Base-by-base conservation (phyloP, 257 asterid genomes). In the Mitragyna speciosa region DNA sequence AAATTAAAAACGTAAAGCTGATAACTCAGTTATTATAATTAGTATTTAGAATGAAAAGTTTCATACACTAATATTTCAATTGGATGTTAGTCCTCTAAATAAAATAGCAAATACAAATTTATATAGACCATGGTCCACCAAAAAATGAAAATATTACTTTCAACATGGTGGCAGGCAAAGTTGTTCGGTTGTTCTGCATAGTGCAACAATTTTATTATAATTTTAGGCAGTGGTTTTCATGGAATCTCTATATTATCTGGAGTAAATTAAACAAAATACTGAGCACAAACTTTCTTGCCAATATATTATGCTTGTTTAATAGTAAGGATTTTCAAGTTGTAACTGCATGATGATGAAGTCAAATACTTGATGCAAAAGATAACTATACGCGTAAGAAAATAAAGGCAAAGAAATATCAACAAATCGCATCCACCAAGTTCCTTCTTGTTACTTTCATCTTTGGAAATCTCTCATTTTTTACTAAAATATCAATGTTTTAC, bases 101-200 rank as follows among this genome's bases (percentile, higher is more conserved):
- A n/a, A 24, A 59, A 59, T 24, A 59, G 58, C 77, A 41, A 72
- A 7, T 72, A 48, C 45, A 17, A n/a, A 28, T 9, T 30, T 72
- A n/a, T 0, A 51, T 7, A 12, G 1, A 26, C 52, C 14, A 7
- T 73, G 17, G 77, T 51, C 77, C 65, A 45, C 77, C 51, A 49
- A 51, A 28, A 11, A 51, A 16, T 30, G 2, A 2, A 15, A 47
- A 47, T 7, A 22, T 39, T 24, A 66, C 39, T 54, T 7, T 69
- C 26, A 61, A 9, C 26, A 17, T 22, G 56, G 76, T 70, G 76
- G 63, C 47, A 39, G 82, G 67, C 76, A 63, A 63, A 33, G 82
- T 70, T 68, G 76, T 63, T n/a, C n/a, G 54, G 76, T 47, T 78
- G 77, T 70, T 26, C 36, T 56, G 76, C 76, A 67, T 68, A 52